A percentile compares a stretch with the other conserved stretches of the same genome.
Evolutionary conservation across 345 rosid species (phyloP).

Genomic region (Eucalyptus cloeziana): DNA sequence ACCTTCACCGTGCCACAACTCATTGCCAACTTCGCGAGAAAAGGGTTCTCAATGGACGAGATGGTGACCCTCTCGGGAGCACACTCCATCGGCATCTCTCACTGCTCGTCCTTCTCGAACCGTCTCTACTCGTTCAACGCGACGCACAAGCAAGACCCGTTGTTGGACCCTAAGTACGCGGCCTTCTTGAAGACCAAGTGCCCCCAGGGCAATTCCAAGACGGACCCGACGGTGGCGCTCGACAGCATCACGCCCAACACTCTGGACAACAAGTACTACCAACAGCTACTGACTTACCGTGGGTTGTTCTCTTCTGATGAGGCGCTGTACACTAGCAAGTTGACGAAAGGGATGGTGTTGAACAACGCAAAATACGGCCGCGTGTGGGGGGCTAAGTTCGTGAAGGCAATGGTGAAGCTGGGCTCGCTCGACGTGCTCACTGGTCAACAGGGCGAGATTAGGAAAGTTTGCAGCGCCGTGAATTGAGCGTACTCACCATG

Average conservation of each 20-base stretch:
- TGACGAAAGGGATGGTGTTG: conserved; percentile 8
- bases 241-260: conserved; percentile 3
- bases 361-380: conserved; percentile 10
- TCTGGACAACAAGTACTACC: conserved; percentile 26
- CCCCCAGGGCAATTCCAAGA: neutral
- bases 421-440: conserved; percentile 27
- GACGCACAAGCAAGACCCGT: conserved; percentile 23
- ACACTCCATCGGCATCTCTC: neutral
- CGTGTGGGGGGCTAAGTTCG: conserved; percentile 16
- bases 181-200: conserved; percentile 22
- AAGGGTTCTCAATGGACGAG: neutral
- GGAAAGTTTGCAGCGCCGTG: conserved; percentile 14
- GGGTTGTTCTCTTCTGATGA: conserved; percentile 36
- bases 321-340: conserved; percentile 9
- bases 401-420: conserved; percentile 25
- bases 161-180: conserved; percentile 10
- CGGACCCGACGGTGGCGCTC: conserved; percentile 1
- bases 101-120: conserved; percentile 19
- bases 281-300: neutral
- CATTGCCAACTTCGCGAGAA: neutral
- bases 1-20: neutral
- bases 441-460: conserved; percentile 17
- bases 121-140: conserved; percentile 23
- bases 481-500: neutral
- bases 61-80: conserved; percentile 5